phyloP scores from a whole-genome alignment of 345 rosid genomes.

The Sisymbrium altissimum region DNA sequence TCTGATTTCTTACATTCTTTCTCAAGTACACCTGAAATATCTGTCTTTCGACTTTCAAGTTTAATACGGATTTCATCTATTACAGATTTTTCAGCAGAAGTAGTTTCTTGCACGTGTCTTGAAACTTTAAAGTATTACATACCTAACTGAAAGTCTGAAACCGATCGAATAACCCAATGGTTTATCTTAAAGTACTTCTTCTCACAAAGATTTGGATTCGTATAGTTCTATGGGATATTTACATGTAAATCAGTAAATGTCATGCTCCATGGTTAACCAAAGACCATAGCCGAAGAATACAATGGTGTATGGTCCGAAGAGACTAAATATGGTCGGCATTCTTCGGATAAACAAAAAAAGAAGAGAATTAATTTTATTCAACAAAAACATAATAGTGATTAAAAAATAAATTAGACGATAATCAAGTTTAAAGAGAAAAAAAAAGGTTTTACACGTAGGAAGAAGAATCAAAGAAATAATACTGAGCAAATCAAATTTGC shows the following conservation, averaged over 20 bases:
- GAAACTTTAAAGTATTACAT: neutral
- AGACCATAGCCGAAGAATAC: neutral
- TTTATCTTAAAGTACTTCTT: neutral
- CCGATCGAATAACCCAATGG: neutral
- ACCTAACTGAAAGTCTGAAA: neutral
- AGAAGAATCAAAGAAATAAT: neutral
- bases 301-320: neutral
- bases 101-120: neutral
- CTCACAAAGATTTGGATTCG: neutral
- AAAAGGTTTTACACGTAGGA: neutral
- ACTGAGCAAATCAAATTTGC: neutral
- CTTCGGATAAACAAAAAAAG: too few relatives aligned
- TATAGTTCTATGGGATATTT: neutral
- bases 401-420: neutral
- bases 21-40: slow-evolving; percentile 11
- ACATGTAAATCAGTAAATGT: neutral
- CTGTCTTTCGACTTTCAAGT: neutral
- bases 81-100: neutral
- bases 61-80: neutral
- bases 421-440: neutral
- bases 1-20: slow-evolving; percentile 23
- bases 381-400: neutral
- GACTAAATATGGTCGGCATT: neutral
- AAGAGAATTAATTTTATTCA: neutral
- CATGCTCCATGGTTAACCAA: neutral